A percentile compares a stretch with the other conserved stretches of the same genome.
These are phyloP conservation scores for Colletotrichum lini DNA, from an alignment of 2,329 filamentous ascomycete species.

Conservation along the genomic window DNA sequence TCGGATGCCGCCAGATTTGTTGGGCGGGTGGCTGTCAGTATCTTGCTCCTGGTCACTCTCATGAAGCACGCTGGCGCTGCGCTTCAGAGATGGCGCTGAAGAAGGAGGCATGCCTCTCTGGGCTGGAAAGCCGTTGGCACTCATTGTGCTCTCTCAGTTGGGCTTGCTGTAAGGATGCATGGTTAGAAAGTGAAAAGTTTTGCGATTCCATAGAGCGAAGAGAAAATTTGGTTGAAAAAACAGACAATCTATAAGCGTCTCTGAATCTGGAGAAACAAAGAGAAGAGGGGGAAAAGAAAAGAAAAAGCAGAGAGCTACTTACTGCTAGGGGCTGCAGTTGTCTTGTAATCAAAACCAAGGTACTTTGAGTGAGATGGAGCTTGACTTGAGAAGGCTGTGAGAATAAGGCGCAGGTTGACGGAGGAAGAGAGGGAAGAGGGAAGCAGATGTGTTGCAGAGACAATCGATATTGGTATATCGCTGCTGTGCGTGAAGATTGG, in stretches of 20 bases:
- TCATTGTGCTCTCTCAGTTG: not conserved
- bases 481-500: not conserved
- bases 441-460: too few relatives aligned
- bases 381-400: not conserved
- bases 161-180: not conserved
- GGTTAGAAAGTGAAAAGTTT: not conserved
- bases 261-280: not conserved
- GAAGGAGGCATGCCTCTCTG: not conserved
- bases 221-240: not conserved
- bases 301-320: not conserved
- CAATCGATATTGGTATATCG: too few relatives aligned
- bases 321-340: not conserved
- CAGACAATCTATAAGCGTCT: not conserved
- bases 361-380: too few relatives aligned
- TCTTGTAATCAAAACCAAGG: too few relatives aligned
- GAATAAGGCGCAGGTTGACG: not conserved
- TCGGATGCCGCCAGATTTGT: not conserved
- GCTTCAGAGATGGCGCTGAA: not conserved
- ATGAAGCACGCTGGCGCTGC: not conserved
- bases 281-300: not conserved
- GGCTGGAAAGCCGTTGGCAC: not conserved
- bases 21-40: too few relatives aligned
- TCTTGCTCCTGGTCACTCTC: not conserved
- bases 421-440: not conserved
- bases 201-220: not conserved